phyloP scores from a whole-genome alignment of 2,329 filamentous ascomycete species.

The Botrytis aclada region DNA sequence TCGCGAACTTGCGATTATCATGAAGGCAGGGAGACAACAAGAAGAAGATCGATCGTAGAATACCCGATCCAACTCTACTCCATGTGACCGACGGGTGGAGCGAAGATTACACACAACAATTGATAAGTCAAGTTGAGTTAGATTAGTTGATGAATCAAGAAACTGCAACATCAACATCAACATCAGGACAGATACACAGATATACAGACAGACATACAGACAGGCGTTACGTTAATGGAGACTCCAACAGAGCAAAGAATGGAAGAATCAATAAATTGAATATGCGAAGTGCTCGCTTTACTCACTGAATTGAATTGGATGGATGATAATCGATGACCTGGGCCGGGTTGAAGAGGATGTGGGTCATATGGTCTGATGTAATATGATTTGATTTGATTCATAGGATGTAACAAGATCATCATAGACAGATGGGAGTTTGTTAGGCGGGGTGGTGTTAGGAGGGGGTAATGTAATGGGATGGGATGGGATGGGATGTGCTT shows the following conservation, averaged over 20 bases:
- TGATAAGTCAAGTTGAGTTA: too few species aligned
- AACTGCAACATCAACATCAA: too few species aligned
- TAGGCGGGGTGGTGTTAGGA: background rate
- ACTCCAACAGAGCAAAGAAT: slow-evolving; percentile 27
- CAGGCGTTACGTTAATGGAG: background rate
- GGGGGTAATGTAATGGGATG: background rate
- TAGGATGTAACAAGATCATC: background rate
- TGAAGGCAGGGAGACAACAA: background rate
- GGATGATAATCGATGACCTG: background rate
- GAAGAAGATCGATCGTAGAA: background rate
- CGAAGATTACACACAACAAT: background rate
- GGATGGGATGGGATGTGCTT: too few species aligned
- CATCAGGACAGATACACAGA: too few species aligned
- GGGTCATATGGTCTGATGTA: background rate
- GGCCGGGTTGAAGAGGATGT: too few species aligned
- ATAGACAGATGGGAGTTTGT: background rate
- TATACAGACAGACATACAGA: too few species aligned
- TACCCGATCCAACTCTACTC: slow-evolving; percentile 23
- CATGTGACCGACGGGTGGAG: slow-evolving; percentile 5
- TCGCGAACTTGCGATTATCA: background rate
- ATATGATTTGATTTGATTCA: too few species aligned
- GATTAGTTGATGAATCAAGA: too few species aligned
- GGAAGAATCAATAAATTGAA: too few species aligned
- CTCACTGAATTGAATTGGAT: too few species aligned
- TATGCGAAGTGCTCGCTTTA: slow-evolving; percentile 38